Base-by-base conservation (phyloP, 1,284 basidiomycete genomes). In the Ceratobasidium sp. region DNA sequence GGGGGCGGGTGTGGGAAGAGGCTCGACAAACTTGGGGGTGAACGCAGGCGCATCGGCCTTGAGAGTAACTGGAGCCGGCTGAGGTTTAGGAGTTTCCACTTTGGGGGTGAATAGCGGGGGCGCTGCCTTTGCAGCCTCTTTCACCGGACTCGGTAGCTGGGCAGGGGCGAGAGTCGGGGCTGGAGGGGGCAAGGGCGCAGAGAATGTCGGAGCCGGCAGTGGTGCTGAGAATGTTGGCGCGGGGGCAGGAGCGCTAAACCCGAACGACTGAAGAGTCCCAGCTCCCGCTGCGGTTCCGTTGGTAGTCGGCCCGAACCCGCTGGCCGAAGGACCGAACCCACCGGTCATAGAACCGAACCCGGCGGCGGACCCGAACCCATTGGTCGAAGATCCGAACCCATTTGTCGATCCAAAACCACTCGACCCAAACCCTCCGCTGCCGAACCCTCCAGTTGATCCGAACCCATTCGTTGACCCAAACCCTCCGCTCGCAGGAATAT, bases 181-280 rank as follows among this genome's bases (percentile, higher is more conserved):
- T 15, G 51, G 54, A 5, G 66, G 66, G 19, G 66, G 66, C 7
- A 69, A 36, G 44, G 66, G 66, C 3, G 66, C 66, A 53, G 66
- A 69, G 33, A 69, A 69, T 31, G 56, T 14, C 36, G 56, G 56
- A 14, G n/a, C 56, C 29, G 24, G 53, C 7, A 69, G 50, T 27
- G 66, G 66, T 4, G 66, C 66, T 24, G 66, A 69, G 41, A 69
- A 69, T 31, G 56, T 19, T 57, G 56, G 56, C 1, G 53, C 53
- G 6, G 56, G 56, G 15, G 29, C 56, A 22, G 59, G 47, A 45
- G 45, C 47, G 11, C 36, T 22, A 22, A 54, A 66, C 33, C 64
- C 64, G 53, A 57, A 57, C 36, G 66, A 69, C 24, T 41, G 27
- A 24, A 57, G 53, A n/a, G 59, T 60, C 41, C 36, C 36, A 24